phyloP scores from a whole-genome alignment of 371 early-diverging fungal genomes.

The Apophysomyces trapeziformis region DNA sequence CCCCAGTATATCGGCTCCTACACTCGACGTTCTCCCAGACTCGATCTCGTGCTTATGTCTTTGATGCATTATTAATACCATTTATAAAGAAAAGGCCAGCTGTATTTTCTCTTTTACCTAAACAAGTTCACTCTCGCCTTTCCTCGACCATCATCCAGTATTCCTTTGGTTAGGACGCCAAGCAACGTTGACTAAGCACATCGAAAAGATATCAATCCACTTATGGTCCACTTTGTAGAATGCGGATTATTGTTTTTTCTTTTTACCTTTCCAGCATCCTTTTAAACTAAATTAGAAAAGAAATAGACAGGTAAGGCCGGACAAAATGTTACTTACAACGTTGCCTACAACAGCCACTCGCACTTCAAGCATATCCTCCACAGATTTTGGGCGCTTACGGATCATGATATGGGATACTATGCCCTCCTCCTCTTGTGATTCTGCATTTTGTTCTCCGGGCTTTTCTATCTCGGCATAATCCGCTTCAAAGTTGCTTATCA shows the following conservation, averaged over 20 bases:
- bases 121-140: constrained; percentile 89
- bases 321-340: constrained; percentile 61
- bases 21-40: constrained; percentile 89
- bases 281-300: background rate
- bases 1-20: constrained; percentile 90
- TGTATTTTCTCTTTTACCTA: constrained; percentile 33
- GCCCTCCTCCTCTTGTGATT: constrained; percentile 16
- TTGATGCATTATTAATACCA: background rate
- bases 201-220: background rate
- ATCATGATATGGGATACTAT: constrained; percentile 66
- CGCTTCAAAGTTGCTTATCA: constrained; percentile 57
- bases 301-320: background rate
- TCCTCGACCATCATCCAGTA: constrained; percentile 93
- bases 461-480: constrained; percentile 71
- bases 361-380: constrained; percentile 82
- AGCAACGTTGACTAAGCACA: constrained; percentile 77
- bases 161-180: constrained; percentile 89
- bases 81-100: background rate
- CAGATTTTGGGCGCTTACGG: constrained; percentile 67
- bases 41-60: constrained; percentile 95
- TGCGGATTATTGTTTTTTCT: no score
- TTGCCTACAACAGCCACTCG: constrained; percentile 92
- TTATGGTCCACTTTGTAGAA: background rate
- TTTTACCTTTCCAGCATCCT: constrained; percentile 67
- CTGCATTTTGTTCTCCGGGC: constrained; percentile 18